A percentile compares a stretch with the other conserved stretches of the same genome.
phyloP scores from a whole-genome alignment of 1,139 yeast species.

The Candida anutae region DNA sequence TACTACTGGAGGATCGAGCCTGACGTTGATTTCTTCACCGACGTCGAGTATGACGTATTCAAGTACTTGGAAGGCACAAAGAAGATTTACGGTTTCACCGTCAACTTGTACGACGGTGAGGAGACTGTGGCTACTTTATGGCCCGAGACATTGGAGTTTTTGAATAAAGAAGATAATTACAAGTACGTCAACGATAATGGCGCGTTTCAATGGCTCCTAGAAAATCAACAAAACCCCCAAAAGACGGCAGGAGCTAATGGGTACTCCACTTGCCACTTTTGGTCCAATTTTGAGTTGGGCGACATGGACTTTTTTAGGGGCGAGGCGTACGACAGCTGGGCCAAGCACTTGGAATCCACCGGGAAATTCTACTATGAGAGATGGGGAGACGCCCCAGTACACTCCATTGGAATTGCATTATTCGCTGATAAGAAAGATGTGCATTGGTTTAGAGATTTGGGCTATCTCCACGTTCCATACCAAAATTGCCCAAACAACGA shows the following conservation, averaged over 20 bases:
- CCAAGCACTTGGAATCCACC: conserved; percentile 51
- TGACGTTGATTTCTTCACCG: conserved; percentile 57
- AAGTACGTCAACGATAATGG: conserved; percentile 51
- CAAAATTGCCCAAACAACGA: conserved; percentile 55
- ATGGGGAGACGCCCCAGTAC: conserved; percentile 94
- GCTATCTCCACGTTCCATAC: conserved; percentile 71
- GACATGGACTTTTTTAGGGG: conserved; percentile 72
- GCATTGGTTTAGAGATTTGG: conserved; percentile 88
- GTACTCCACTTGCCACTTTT: conserved; percentile 80
- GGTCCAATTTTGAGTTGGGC: conserved; percentile 83
- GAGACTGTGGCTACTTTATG: conserved; percentile 56
- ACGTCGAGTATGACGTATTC: conserved; percentile 68
- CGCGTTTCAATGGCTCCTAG: conserved; percentile 68
- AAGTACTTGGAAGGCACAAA: conserved; percentile 59
- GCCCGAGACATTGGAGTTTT: conserved; percentile 58
- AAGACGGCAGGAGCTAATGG: conserved; percentile 50
- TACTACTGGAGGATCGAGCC: conserved; percentile 85
- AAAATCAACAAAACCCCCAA: conserved; percentile 52
- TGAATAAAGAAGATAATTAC: conserved; percentile 50
- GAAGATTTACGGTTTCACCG: conserved; percentile 63
- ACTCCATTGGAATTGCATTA: conserved; percentile 63
- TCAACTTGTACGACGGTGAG: conserved; percentile 62
- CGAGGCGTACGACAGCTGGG: conserved; percentile 59
- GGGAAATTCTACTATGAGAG: conserved; percentile 84
- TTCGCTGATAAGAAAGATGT: conserved; percentile 63